Conservation (phyloP, 306 rosid species). For the Alnus rubra region DNA sequence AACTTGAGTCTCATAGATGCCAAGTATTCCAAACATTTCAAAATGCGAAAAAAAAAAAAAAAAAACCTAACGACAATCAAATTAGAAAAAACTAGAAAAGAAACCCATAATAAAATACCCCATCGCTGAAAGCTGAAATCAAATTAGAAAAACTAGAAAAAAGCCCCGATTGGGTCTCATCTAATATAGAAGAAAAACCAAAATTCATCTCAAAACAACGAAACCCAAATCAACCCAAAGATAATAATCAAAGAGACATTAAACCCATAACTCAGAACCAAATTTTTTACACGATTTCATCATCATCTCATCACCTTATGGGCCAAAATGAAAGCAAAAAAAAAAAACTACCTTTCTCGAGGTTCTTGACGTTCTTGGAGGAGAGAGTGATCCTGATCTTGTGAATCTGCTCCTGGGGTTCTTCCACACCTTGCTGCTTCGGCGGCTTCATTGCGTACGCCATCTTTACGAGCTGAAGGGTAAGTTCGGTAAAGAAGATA, state of each 20-base stretch:
- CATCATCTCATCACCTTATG: too few relatives aligned
- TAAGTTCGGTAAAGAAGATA: too few relatives aligned
- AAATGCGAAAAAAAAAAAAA: background rate
- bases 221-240: background rate
- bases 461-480: background rate
- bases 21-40: background rate
- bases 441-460: conserved; percentile 60
- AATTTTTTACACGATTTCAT: background rate
- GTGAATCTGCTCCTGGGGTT: conserved; percentile 70
- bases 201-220: background rate
- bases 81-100: background rate
- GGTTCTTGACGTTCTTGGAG: conserved; percentile 77
- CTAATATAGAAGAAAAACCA: background rate
- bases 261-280: background rate
- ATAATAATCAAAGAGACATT: background rate
- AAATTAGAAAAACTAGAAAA: background rate
- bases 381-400: conserved; percentile 94
- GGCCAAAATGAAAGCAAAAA: background rate
- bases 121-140: background rate
- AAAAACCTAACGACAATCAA: background rate
- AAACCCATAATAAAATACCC: background rate
- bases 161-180: background rate
- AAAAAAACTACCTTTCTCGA: conserved; percentile 60
- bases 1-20: background rate
- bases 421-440: conserved; percentile 76